phyloP scores from a whole-genome alignment of 768 basidiomycete genomes.

The Clitopilus hobsonii region DNA sequence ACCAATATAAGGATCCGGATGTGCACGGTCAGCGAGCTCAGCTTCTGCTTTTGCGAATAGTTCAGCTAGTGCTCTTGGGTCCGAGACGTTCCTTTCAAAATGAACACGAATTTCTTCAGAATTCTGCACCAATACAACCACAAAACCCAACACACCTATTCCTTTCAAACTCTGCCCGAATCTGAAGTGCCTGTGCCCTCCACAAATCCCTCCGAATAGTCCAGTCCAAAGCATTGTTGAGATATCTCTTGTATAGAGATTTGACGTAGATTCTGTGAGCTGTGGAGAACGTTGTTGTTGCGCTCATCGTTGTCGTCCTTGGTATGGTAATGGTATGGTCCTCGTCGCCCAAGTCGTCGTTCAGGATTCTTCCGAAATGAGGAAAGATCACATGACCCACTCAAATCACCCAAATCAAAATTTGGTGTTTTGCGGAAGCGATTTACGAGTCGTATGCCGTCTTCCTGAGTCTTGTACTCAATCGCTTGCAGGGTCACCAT shows the following conservation, averaged over 20 bases:
- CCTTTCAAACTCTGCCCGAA: conserved; percentile 89
- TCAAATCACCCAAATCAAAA: too few species aligned
- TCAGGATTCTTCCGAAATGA: neutral
- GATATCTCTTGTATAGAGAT: conserved; percentile 83
- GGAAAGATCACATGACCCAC: neutral
- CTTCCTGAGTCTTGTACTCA: conserved; percentile 2
- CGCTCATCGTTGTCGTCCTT: conserved; percentile 38
- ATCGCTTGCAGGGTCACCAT: neutral
- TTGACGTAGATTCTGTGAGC: conserved; percentile 85
- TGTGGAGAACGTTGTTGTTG: conserved; percentile 55
- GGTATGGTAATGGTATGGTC: conserved; percentile 11
- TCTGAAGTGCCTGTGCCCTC: conserved; percentile 79
- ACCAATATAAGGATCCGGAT: conserved; percentile 95
- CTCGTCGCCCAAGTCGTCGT: neutral
- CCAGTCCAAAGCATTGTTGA: conserved; percentile 91
- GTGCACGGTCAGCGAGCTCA: conserved; percentile 55
- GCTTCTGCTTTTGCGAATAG: conserved; percentile 81
- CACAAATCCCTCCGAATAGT: conserved; percentile 80
- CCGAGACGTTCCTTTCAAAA: conserved; percentile 63
- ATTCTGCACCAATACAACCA: neutral
- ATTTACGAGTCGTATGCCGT: too few species aligned
- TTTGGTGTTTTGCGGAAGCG: conserved; percentile 6
- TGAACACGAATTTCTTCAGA: conserved; percentile 3
- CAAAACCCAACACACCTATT: conserved; percentile 61
- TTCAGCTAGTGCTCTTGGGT: conserved; percentile 76